These are phyloP conservation scores for Leishmania amazonensis DNA, from an alignment of 208 protist species.

Conservation along the genomic window DNA sequence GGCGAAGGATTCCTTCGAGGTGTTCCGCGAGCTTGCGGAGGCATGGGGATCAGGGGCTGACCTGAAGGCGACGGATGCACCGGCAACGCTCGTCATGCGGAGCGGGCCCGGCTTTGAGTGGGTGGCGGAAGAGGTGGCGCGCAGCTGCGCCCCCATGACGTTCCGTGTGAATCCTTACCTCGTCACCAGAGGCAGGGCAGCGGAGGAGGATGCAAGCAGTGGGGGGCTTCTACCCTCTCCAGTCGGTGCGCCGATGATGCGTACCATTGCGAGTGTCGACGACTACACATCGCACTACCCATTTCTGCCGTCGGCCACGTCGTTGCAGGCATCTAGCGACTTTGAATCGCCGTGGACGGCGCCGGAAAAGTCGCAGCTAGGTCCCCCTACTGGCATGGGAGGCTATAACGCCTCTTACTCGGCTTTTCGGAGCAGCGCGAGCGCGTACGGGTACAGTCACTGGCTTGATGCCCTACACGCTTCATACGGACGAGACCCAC, in stretches of 20 bases:
- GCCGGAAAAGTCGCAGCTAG: background rate
- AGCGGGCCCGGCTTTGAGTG: constrained; percentile 49
- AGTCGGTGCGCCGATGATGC: constrained; percentile 5
- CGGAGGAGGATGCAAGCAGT: constrained; percentile 4
- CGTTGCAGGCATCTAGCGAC: background rate
- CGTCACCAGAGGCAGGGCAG: background rate
- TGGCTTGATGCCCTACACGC: constrained; percentile 28
- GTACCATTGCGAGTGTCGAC: constrained; percentile 1
- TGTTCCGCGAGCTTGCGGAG: constrained; percentile 35
- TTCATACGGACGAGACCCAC: constrained; percentile 22
- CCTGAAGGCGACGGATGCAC: constrained; percentile 39
- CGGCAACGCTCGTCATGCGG: constrained; percentile 53
- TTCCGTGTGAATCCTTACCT: constrained; percentile 34
- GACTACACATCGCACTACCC: constrained; percentile 14
- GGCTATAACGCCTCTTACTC: background rate
- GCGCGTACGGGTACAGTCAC: constrained; percentile 18
- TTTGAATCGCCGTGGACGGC: constrained; percentile 3
- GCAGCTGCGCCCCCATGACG: constrained; percentile 43
- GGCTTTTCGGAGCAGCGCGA: background rate
- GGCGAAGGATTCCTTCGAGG: constrained; percentile 56
- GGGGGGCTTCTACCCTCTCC: background rate
- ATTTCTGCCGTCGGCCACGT: background rate
- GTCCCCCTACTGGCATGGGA: background rate
- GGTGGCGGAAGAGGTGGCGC: constrained; percentile 45
- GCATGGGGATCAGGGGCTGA: constrained; percentile 37